phyloP scores from a whole-genome alignment of 2,329 filamentous ascomycete species.

The Venturia aucupariae region DNA sequence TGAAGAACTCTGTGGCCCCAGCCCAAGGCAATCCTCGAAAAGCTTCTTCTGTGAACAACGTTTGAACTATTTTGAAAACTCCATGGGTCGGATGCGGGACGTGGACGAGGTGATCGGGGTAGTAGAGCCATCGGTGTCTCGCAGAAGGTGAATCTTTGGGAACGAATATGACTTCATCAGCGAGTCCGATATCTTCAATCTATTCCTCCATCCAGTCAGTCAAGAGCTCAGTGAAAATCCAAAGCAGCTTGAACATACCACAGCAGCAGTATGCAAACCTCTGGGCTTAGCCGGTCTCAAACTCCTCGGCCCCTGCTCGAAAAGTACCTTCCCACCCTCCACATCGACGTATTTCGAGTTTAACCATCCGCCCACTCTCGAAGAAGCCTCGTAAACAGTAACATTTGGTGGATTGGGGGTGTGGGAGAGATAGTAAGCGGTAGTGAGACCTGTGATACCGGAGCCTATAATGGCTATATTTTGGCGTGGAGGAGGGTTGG shows the following conservation, averaged over 20 bases:
- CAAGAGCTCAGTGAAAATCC: neutral
- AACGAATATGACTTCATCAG: conserved; percentile 47
- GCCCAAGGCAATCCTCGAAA: conserved; percentile 39
- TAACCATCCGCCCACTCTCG: conserved; percentile 76
- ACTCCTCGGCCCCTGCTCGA: conserved; percentile 75
- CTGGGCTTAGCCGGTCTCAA: conserved; percentile 17
- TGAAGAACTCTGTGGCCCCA: conserved; percentile 27
- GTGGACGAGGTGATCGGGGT: conserved; percentile 68
- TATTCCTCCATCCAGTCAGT: conserved; percentile 24
- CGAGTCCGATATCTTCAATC: conserved; percentile 49
- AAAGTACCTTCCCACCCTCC: conserved; percentile 49
- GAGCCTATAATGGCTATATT: conserved; percentile 43
- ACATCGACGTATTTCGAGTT: conserved; percentile 55
- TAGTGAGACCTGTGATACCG: conserved; percentile 42
- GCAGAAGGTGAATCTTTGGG: conserved; percentile 42
- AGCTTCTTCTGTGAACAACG: conserved; percentile 44
- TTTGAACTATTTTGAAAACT: conserved; percentile 25
- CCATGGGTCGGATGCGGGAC: conserved; percentile 35
- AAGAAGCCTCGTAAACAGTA: conserved; percentile 67
- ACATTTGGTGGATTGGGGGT: conserved; percentile 61
- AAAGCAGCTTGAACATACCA: conserved; percentile 8
- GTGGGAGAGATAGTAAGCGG: conserved; percentile 59
- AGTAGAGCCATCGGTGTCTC: conserved; percentile 72
- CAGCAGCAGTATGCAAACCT: conserved; percentile 17
- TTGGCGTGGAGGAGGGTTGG: conserved; percentile 22